phyloP scores from a whole-genome alignment of 371 early-diverging fungal species.

The Batrachochytrium dendrobatidis region DNA sequence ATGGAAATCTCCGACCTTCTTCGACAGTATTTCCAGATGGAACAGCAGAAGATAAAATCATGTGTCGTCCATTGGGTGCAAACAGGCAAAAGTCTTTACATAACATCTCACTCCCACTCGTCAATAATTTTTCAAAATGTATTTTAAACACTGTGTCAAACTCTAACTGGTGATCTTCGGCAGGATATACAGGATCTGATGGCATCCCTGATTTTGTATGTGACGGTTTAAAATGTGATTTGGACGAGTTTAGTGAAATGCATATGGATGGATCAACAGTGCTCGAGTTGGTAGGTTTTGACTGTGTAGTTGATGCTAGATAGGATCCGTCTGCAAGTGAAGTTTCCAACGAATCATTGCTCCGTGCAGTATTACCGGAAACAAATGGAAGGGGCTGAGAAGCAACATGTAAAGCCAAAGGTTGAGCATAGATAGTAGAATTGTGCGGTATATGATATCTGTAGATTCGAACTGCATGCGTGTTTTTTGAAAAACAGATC shows the following conservation, averaged over 20 bases:
- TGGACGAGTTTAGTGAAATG: too few species aligned
- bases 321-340: too few species aligned
- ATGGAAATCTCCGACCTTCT: slow-evolving; percentile 25
- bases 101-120: slow-evolving; percentile 38
- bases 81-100: slow-evolving; percentile 55
- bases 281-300: too few species aligned
- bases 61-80: slow-evolving; percentile 33
- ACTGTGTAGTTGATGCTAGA: too few species aligned
- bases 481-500: slow-evolving; percentile 24
- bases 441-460: neutral
- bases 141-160: slow-evolving; percentile 28
- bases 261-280: too few species aligned
- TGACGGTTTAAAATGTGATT: too few species aligned
- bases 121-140: slow-evolving; percentile 36
- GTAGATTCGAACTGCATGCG: slow-evolving; percentile 14
- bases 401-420: neutral
- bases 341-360: too few species aligned
- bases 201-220: neutral
- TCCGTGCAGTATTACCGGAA: too few species aligned
- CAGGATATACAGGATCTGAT: neutral
- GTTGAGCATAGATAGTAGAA: neutral
- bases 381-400: neutral
- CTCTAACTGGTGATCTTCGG: neutral
- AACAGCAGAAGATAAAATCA: slow-evolving; percentile 27
- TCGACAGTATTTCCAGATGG: neutral